These are phyloP conservation scores for Pythium aphanidermatum DNA, from an alignment of 352 stramenopile genomes.

Conservation along the genomic window DNA sequence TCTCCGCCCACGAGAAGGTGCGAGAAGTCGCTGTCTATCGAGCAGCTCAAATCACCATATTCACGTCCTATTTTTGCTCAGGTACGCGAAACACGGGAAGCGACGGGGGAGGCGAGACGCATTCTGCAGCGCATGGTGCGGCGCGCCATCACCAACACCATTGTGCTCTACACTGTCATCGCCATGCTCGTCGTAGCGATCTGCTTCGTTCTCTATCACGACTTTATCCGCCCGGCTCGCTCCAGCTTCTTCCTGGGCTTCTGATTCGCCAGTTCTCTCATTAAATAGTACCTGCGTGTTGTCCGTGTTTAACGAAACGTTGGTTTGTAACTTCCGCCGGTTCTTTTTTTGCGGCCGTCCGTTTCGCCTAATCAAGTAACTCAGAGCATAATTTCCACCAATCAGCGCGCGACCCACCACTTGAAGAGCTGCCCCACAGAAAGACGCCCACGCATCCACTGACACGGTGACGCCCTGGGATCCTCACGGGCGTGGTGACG, in stretches of 20 bases:
- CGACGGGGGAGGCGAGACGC: conserved; percentile 55
- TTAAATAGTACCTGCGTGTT: too few relatives aligned
- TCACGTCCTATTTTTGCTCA: conserved; percentile 13
- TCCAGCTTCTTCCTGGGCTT: conserved; percentile 10
- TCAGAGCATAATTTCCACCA: too few relatives aligned
- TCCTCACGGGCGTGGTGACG: too few relatives aligned
- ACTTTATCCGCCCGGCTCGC: conserved; percentile 49
- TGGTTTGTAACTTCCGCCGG: too few relatives aligned
- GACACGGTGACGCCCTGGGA: too few relatives aligned
- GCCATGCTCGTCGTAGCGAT: conserved; percentile 59
- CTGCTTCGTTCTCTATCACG: conserved; percentile 67
- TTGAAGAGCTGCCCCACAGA: too few relatives aligned
- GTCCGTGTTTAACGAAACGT: too few relatives aligned
- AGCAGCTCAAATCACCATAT: background rate
- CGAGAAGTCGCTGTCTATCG: too few relatives aligned
- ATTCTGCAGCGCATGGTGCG: conserved; percentile 73
- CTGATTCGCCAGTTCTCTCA: background rate
- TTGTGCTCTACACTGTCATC: conserved; percentile 78
- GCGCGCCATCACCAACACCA: conserved; percentile 70
- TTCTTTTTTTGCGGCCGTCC: too few relatives aligned
- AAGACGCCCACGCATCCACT: too few relatives aligned
- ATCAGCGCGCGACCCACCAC: too few relatives aligned
- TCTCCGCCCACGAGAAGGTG: conserved; percentile 71
- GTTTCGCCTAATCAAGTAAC: too few relatives aligned
- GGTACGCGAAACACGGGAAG: conserved; percentile 68